A percentile compares a stretch with the other conserved stretches of the same genome.
Evolutionary conservation across 2,329 filamentous ascomycete species (phyloP).

Genomic region (Colletotrichum simmondsii): DNA sequence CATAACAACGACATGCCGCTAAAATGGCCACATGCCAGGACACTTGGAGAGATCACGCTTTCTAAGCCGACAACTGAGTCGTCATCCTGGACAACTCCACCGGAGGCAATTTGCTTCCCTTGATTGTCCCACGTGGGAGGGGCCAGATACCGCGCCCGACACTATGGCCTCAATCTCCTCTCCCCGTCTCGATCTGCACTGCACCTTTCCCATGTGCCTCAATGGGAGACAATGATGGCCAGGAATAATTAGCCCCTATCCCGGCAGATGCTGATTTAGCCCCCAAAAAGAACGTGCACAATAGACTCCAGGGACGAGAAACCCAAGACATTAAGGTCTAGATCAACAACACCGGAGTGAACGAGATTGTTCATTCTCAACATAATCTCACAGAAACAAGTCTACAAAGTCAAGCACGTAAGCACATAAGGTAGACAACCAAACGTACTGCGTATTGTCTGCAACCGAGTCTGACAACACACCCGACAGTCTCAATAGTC

Average conservation of each 20-base stretch:
- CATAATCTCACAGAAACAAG: background rate
- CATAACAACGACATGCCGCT: background rate
- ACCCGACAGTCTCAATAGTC: background rate
- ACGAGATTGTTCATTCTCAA: background rate
- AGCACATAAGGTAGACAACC: background rate
- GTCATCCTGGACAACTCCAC: background rate
- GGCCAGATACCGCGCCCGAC: constrained; percentile 4
- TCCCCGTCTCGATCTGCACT: constrained; percentile 9
- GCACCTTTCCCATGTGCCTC: background rate
- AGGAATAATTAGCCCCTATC: background rate
- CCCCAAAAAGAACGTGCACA: background rate
- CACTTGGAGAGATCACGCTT: background rate
- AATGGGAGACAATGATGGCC: background rate
- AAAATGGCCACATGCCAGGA: background rate
- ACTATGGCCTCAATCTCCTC: background rate
- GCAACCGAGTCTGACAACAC: background rate
- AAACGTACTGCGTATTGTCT: background rate
- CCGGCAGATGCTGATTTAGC: background rate
- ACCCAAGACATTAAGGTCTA: background rate
- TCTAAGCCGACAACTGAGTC: constrained; percentile 22
- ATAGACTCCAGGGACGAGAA: background rate
- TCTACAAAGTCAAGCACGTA: background rate
- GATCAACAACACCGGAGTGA: background rate
- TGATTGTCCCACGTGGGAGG: constrained; percentile 10
- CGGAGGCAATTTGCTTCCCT: constrained; percentile 10